phyloP scores from a whole-genome alignment of 2,329 filamentous ascomycete genomes.

The Colletotrichum brevisporum region DNA sequence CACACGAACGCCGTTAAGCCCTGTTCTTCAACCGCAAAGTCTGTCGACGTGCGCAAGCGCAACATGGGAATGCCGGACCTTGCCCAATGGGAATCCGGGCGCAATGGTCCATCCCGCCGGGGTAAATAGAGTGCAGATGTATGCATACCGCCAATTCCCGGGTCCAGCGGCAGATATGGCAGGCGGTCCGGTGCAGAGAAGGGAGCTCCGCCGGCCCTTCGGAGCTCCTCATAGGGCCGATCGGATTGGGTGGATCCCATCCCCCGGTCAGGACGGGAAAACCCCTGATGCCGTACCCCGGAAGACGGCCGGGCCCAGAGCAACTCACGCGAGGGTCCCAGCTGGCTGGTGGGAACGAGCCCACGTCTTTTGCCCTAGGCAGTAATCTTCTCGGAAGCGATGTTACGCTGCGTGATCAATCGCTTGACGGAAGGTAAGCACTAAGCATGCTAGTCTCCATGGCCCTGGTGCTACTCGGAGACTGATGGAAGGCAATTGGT shows the following conservation, averaged over 20 bases:
- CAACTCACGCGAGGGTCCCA: slow-evolving; percentile 1
- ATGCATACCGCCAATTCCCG: background rate
- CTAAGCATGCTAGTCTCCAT: slow-evolving; percentile 5
- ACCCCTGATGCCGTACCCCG: background rate
- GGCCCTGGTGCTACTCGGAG: no score
- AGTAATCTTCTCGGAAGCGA: background rate
- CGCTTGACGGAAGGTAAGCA: slow-evolving; percentile 1
- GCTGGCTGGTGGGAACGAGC: background rate
- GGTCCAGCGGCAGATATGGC: slow-evolving; percentile 11
- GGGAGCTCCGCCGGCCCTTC: background rate
- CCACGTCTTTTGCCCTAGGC: background rate
- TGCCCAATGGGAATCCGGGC: background rate
- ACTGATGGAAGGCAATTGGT: background rate
- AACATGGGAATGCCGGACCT: background rate
- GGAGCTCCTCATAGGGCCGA: slow-evolving; percentile 2
- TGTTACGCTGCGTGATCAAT: background rate
- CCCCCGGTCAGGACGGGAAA: background rate
- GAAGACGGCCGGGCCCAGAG: background rate
- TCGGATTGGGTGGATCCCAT: background rate
- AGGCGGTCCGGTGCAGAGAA: slow-evolving; percentile 9
- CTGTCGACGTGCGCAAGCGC: slow-evolving; percentile 6
- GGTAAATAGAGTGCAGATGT: background rate
- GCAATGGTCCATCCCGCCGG: background rate
- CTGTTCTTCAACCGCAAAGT: background rate
- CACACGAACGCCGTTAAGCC: slow-evolving; percentile 10